Conservation (phyloP, 2,329 filamentous ascomycete species). For the Cladophialophora carrionii region DNA sequence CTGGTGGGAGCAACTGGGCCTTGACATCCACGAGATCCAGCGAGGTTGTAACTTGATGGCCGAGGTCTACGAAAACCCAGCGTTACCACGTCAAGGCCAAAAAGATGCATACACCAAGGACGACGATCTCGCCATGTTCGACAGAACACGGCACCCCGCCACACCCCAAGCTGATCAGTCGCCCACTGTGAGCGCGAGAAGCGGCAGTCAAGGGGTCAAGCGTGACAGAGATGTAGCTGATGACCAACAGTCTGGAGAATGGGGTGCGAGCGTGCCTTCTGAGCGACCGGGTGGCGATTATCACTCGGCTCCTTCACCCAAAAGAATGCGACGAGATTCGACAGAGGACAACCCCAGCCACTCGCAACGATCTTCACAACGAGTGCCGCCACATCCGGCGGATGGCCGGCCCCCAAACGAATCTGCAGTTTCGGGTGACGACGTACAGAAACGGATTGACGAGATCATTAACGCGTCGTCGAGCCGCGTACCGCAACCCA, state of each 20-base stretch:
- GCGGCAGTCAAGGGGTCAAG: conserved; percentile 44
- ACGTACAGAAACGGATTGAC: conserved; percentile 46
- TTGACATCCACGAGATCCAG: conserved; percentile 70
- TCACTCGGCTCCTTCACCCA: conserved; percentile 31
- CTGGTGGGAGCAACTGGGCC: conserved; percentile 84
- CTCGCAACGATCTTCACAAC: conserved; percentile 30
- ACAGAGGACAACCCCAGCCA: conserved; percentile 35
- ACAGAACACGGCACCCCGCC: conserved; percentile 43
- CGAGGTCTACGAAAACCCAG: conserved; percentile 54
- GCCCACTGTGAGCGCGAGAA: conserved; percentile 40
- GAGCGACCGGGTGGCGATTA: conserved; percentile 27
- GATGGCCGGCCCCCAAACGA: conserved; percentile 18
- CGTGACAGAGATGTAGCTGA: conserved; percentile 47
- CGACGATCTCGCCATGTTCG: conserved; percentile 41
- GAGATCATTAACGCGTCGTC: conserved; percentile 41
- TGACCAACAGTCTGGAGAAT: conserved; percentile 28
- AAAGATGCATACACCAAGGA: conserved; percentile 48
- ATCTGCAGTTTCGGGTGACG: conserved; percentile 36
- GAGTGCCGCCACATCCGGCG: conserved; percentile 14
- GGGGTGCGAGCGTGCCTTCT: conserved; percentile 28
- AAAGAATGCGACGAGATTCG: conserved; percentile 29
- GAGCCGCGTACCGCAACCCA: conserved; percentile 32
- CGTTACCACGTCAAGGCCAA: conserved; percentile 50
- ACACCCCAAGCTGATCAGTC: conserved; percentile 30
- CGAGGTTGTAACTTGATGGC: conserved; percentile 77